Evolutionary conservation across 1,284 basidiomycete genomes (phyloP).

Genomic region (Peniophora sp.): DNA sequence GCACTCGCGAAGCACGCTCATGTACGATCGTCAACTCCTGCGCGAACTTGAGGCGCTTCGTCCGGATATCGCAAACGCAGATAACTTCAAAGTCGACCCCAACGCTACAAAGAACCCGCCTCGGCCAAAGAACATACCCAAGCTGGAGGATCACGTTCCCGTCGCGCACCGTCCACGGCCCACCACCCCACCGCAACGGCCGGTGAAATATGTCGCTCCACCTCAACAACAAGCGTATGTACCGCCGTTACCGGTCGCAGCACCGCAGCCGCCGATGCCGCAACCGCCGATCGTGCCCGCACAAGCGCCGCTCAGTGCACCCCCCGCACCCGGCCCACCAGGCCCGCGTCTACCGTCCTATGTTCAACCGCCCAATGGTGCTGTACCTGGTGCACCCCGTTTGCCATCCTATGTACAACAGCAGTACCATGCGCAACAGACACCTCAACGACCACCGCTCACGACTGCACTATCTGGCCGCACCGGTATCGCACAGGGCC

Average conservation of each 20-base stretch:
- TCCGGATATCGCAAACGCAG: slow-evolving; percentile 61
- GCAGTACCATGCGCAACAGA: neutral
- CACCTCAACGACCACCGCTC: slow-evolving; percentile 3
- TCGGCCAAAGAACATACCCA: slow-evolving; percentile 51
- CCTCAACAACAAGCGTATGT: slow-evolving; percentile 5
- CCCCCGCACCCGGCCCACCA: too few relatives aligned
- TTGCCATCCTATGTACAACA: neutral
- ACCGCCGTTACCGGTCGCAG: slow-evolving; percentile 4
- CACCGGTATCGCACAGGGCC: slow-evolving; percentile 10
- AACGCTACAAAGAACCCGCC: slow-evolving; percentile 39
- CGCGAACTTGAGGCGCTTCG: slow-evolving; percentile 82
- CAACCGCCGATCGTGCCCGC: too few relatives aligned
- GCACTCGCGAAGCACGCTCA: slow-evolving; percentile 82
- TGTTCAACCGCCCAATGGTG: too few relatives aligned
- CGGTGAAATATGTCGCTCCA: neutral
- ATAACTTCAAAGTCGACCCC: slow-evolving; percentile 49
- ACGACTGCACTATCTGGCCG: slow-evolving; percentile 5
- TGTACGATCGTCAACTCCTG: slow-evolving; percentile 84
- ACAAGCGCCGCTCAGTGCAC: too few relatives aligned
- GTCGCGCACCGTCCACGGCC: neutral
- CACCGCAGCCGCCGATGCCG: neutral
- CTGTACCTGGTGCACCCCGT: too few relatives aligned
- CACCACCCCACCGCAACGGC: too few relatives aligned
- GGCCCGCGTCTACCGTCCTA: too few relatives aligned
- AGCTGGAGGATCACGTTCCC: slow-evolving; percentile 49